phyloP scores from a whole-genome alignment of 495 filamentous ascomycete genomes.

The Penicillium subrubescens region DNA sequence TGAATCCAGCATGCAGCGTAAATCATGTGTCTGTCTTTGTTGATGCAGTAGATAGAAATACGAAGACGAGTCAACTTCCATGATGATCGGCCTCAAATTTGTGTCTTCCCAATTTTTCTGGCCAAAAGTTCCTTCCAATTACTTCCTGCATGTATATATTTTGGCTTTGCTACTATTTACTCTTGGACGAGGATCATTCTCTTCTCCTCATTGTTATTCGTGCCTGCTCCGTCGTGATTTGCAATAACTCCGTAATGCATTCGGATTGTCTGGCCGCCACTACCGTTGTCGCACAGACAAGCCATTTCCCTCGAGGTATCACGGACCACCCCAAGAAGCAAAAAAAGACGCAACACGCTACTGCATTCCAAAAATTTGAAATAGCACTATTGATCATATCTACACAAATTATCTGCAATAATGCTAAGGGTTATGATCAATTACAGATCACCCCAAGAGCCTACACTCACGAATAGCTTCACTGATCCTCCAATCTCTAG shows the following conservation, averaged over 20 bases:
- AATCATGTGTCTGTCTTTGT: neutral
- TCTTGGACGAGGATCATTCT: neutral
- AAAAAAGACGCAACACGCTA: neutral
- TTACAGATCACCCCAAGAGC: neutral
- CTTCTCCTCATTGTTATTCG: neutral
- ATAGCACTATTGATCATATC: neutral
- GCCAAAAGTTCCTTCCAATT: neutral
- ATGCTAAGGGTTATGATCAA: neutral
- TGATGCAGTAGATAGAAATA: neutral
- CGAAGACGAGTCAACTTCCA: neutral
- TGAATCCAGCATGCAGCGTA: neutral
- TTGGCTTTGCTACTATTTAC: conserved; percentile 1
- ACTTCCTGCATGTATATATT: neutral
- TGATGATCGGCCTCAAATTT: neutral
- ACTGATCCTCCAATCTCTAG: neutral
- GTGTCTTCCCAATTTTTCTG: neutral
- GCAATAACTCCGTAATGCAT: neutral
- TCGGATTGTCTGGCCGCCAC: neutral
- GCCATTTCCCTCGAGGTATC: neutral
- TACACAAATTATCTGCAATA: neutral
- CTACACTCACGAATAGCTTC: neutral
- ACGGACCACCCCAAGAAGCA: neutral
- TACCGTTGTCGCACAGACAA: neutral
- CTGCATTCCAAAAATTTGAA: neutral
- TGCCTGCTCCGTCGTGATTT: neutral